phyloP scores from a whole-genome alignment of 148 eudicot genomes.

The Dianthus caryophyllus region DNA sequence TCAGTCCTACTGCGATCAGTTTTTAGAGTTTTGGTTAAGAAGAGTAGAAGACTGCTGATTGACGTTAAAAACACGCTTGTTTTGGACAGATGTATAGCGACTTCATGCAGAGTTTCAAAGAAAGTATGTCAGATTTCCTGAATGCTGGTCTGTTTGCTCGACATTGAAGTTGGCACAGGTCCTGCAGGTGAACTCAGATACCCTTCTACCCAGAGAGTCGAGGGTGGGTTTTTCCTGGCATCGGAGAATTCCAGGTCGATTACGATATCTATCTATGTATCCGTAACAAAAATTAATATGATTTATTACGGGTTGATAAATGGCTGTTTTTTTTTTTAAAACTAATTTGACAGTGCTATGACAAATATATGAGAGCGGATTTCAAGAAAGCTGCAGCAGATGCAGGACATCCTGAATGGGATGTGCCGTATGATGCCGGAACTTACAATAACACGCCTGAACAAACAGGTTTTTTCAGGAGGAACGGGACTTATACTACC shows the following conservation, averaged over 20 bases:
- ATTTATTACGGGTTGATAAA: neutral
- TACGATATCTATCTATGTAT: neutral
- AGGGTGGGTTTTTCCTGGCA: conserved; percentile 91
- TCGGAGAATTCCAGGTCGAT: conserved; percentile 79
- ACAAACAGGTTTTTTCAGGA: conserved; percentile 65
- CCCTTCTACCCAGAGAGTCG: conserved; percentile 82
- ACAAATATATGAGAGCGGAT: conserved; percentile 53
- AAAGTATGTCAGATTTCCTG: conserved; percentile 53
- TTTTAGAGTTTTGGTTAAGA: too few species aligned
- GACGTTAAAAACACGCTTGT: neutral
- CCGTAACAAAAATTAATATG: neutral
- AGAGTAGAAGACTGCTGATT: too few species aligned
- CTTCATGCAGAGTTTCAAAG: conserved; percentile 71
- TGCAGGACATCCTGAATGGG: conserved; percentile 79
- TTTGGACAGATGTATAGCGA: conserved; percentile 57
- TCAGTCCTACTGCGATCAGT: too few species aligned
- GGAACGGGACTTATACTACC: conserved; percentile 52
- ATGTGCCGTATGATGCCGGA: conserved; percentile 82
- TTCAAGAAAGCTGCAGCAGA: conserved; percentile 60
- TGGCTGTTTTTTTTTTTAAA: too few species aligned
- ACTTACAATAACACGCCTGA: conserved; percentile 80
- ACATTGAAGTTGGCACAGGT: conserved; percentile 90
- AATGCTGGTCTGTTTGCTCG: conserved; percentile 43
- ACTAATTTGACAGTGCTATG: conserved; percentile 54
- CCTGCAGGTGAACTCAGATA: conserved; percentile 93